Base-by-base conservation (phyloP, 345 rosid species). In the Eucalyptus marginata region DNA sequence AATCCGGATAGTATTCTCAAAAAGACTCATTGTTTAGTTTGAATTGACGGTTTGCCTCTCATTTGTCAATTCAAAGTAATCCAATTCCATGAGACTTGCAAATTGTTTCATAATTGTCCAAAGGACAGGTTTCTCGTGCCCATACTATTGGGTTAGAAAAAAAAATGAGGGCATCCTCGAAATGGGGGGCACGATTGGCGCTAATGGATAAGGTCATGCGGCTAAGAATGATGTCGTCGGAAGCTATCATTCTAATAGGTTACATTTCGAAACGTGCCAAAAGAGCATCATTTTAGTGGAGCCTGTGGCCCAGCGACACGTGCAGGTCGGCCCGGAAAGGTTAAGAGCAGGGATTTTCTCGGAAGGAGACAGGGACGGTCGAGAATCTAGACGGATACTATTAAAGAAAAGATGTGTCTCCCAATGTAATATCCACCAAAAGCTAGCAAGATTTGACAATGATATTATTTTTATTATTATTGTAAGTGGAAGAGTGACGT, bases 1-100 rank as follows among this genome's bases (percentile, higher is more conserved):
- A 52, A 52, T 52, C 0, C 2, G 0, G 2, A 20, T 52, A 1
- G 0, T 52, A 0, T 7, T 18, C 4, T 52, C 1, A 1, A 52
- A 52, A 52, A 20, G 4, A 52, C 8, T 7, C 1, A 0, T 2
- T 52, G 5, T 52, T 52, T 52, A 52, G 10, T 52, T 52, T 18
- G 58, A 52, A 18, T 52, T 0, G 25, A 0, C 5, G 1, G 25
- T 20, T 52, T 52, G 25, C 25, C 56, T 52, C 24, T 18, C 24
- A 18, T 2, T 0, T 52, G 10, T 24, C 24, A 52, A 52, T 52
- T 7, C 10, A 20, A 52, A 8, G 5, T 52, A 52, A 52, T 20
- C 4, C 0, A 52, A 52, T 3, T 20, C 58, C 24, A 18, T 1
- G 10, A 17, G 56, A 52, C 56, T 52, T 52, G 24, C 24, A 52